These are phyloP conservation scores for Phaeotremella fagi DNA, from an alignment of 768 basidiomycete genomes.

Conservation along the genomic window DNA sequence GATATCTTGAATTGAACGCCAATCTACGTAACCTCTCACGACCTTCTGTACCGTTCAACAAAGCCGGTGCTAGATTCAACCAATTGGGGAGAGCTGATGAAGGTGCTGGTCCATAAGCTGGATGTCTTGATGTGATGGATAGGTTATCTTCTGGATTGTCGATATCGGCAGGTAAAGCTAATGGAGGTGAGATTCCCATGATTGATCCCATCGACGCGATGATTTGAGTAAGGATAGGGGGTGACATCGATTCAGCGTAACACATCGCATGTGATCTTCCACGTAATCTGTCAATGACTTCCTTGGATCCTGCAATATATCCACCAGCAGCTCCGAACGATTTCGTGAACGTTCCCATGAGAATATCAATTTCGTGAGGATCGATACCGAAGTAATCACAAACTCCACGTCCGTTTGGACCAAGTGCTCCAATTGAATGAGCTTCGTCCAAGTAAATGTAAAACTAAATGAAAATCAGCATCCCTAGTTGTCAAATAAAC, in stretches of 20 bases:
- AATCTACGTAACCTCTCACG: slow-evolving; percentile 73
- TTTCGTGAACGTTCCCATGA: slow-evolving; percentile 96
- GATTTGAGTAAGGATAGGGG: slow-evolving; percentile 84
- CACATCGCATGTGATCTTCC: slow-evolving; percentile 71
- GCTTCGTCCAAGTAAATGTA: slow-evolving; percentile 95
- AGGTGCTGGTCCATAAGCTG: slow-evolving; percentile 60
- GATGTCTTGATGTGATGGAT: slow-evolving; percentile 35
- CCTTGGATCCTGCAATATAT: slow-evolving; percentile 81
- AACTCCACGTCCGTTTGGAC: slow-evolving; percentile 89
- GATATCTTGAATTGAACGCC: slow-evolving; percentile 92
- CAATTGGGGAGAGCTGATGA: slow-evolving; percentile 65
- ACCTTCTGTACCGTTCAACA: slow-evolving; percentile 82
- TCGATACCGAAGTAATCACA: slow-evolving; percentile 86
- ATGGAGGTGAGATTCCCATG: slow-evolving; percentile 64
- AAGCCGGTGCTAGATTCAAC: slow-evolving; percentile 66
- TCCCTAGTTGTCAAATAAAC: neutral
- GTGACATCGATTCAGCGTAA: slow-evolving; percentile 87
- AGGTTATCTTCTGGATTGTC: slow-evolving; percentile 48
- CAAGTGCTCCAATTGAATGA: slow-evolving; percentile 93
- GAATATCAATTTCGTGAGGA: slow-evolving; percentile 75
- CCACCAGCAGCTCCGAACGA: slow-evolving; percentile 65
- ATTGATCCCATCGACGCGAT: slow-evolving; percentile 91
- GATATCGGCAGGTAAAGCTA: slow-evolving; percentile 51
- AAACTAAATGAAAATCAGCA: slow-evolving; percentile 59
- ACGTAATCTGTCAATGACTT: slow-evolving; percentile 74